Conservation (phyloP, 2,329 filamentous ascomycete species). For the Dactylonectria estremocensis region DNA sequence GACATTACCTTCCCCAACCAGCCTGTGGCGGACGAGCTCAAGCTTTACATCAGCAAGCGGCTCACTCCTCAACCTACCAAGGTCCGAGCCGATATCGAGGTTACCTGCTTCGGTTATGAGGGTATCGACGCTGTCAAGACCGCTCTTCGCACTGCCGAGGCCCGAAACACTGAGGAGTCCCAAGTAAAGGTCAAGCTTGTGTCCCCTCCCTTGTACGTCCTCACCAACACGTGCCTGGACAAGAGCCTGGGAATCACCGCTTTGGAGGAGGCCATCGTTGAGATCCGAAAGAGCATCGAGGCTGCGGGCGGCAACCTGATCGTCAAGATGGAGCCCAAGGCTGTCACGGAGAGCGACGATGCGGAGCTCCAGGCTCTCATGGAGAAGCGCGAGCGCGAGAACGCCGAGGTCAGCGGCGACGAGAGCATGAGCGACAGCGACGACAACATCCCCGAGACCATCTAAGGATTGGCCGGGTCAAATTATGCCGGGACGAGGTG, state of each 20-base stretch:
- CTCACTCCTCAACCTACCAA: slow-evolving; percentile 99
- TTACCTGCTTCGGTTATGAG: slow-evolving; percentile 95
- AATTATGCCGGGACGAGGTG: slow-evolving; percentile 34
- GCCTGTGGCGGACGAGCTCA: slow-evolving; percentile 88
- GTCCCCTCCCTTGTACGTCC: slow-evolving; percentile 95
- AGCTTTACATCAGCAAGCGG: slow-evolving; percentile 96
- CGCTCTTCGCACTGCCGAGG: slow-evolving; percentile 91
- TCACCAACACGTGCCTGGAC: slow-evolving; percentile 96
- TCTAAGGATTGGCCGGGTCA: slow-evolving; percentile 50
- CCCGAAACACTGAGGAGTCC: slow-evolving; percentile 90
- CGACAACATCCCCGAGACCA: slow-evolving; percentile 74
- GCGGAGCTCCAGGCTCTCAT: slow-evolving; percentile 97
- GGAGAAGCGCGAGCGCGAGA: slow-evolving; percentile 99
- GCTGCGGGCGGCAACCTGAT: slow-evolving; percentile 83
- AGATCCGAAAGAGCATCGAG: slow-evolving; percentile 87
- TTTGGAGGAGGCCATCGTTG: slow-evolving; percentile 90
- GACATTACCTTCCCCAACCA: slow-evolving; percentile 92
- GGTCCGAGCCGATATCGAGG: slow-evolving; percentile 97
- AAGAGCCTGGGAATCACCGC: slow-evolving; percentile 88
- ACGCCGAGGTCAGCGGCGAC: slow-evolving; percentile 97
- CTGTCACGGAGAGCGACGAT: slow-evolving; percentile 98
- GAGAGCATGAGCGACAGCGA: slow-evolving; percentile 97
- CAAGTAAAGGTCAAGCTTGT: slow-evolving; percentile 99
- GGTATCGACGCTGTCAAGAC: slow-evolving; percentile 98
- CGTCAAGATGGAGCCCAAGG: slow-evolving; percentile 99